Conservation (phyloP, 2,329 filamentous ascomycete genomes). For the Sphaceloma murrayae region DNA sequence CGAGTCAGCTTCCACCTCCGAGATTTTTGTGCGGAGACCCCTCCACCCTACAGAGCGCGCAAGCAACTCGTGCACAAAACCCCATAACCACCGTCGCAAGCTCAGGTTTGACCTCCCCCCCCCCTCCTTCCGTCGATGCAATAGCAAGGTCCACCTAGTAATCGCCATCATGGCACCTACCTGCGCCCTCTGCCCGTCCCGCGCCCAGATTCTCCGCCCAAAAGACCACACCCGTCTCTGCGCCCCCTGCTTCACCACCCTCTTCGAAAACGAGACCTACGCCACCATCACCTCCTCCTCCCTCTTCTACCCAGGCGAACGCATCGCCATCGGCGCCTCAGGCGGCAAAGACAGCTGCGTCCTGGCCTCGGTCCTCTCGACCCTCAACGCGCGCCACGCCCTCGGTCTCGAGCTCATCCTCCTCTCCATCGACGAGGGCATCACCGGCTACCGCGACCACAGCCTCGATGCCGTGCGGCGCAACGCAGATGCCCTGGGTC, state of each 20-base stretch:
- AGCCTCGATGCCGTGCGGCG: slow-evolving; percentile 92
- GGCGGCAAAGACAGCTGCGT: slow-evolving; percentile 98
- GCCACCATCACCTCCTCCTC: slow-evolving; percentile 74
- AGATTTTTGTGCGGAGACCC: slow-evolving; percentile 1
- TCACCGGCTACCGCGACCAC: slow-evolving; percentile 93
- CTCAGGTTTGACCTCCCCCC: too few species aligned
- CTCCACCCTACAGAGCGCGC: not conserved
- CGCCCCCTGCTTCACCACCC: slow-evolving; percentile 71
- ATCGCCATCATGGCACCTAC: slow-evolving; percentile 65
- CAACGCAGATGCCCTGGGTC: slow-evolving; percentile 81
- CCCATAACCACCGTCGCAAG: too few species aligned
- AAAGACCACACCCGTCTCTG: slow-evolving; percentile 95
- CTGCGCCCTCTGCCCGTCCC: slow-evolving; percentile 52
- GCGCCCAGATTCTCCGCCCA: slow-evolving; percentile 83
- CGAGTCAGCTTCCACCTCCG: slow-evolving; percentile 2
- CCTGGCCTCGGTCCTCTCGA: slow-evolving; percentile 86
- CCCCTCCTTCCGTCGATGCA: too few species aligned
- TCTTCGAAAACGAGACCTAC: slow-evolving; percentile 91
- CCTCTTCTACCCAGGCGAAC: slow-evolving; percentile 78
- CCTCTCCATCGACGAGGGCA: slow-evolving; percentile 91
- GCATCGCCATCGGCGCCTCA: slow-evolving; percentile 87
- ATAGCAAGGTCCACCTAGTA: too few species aligned
- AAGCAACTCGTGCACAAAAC: too few species aligned
- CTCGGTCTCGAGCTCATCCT: slow-evolving; percentile 81
- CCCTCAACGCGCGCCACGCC: slow-evolving; percentile 77